Conservation (phyloP, 495 filamentous ascomycete genomes). For the Penicillium cinerascens region DNA sequence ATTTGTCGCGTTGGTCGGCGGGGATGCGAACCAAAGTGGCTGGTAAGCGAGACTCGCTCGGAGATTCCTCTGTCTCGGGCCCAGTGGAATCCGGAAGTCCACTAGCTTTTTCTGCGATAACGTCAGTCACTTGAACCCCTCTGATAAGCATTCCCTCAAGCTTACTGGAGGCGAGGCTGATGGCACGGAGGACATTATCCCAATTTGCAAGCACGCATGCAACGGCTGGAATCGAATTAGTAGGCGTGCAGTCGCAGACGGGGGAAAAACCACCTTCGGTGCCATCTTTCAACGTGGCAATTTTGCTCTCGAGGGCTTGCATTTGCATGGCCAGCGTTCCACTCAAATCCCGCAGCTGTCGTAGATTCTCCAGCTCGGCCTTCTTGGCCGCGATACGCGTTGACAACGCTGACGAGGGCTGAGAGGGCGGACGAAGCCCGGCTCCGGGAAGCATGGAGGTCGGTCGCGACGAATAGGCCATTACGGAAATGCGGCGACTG, state of each 20-base stretch:
- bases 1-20: conserved; percentile 22
- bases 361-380: conserved; percentile 84
- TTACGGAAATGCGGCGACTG: conserved; percentile 31
- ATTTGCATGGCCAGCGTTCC: conserved; percentile 84
- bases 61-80: conserved; percentile 12
- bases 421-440: conserved; percentile 43
- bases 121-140: conserved; percentile 3
- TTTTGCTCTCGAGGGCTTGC: conserved; percentile 83
- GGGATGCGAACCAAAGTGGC: conserved; percentile 44
- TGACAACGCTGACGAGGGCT: conserved; percentile 77
- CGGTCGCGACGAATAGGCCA: conserved; percentile 56
- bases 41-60: conserved; percentile 23
- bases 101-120: conserved; percentile 21
- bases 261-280: conserved; percentile 68
- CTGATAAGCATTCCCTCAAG: conserved; percentile 16
- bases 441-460: conserved; percentile 36
- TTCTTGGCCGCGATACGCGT: conserved; percentile 91
- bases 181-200: conserved; percentile 73
- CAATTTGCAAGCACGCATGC: not conserved
- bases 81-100: conserved; percentile 15
- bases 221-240: conserved; percentile 39
- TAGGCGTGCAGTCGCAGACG: conserved; percentile 2
- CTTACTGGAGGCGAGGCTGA: conserved; percentile 93
- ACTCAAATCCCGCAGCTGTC: conserved; percentile 83
- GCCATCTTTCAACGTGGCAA: conserved; percentile 83